Base-by-base conservation (phyloP, 495 filamentous ascomycete species). In the Choiromyces venosus region DNA sequence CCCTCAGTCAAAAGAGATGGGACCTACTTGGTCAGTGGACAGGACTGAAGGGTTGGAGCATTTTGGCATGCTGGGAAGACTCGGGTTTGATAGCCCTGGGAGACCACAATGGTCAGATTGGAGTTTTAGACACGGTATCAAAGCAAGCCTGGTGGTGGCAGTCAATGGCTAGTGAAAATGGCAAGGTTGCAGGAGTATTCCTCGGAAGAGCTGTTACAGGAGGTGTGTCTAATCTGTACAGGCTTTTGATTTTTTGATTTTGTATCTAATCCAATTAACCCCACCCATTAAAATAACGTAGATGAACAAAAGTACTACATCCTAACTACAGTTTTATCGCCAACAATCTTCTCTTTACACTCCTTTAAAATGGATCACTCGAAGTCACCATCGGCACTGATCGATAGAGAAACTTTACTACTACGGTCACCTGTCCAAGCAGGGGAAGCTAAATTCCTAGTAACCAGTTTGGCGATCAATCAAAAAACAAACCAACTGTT, bases 401-500 rank as follows among this genome's bases (percentile, higher is more conserved):
- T 7, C 18, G 61, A 6, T 37, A 21, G 10, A 65, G 44, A 9
- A 61, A 61, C 52, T 4, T 16, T 33, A 52, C 37, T 16, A 64
- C 29, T 9, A 16, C 66, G n/a, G 61, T 77, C 65, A 18, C 46
- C 75, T 12, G 37, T 2, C 4, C 68, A 64, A 10, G 66, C 56
- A 16, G 74, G 74, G 0, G 52, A 36, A 3, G 72, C 72, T n/a
- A 78, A 74, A 2, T 84, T 85, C 61, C 79, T 83, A 68, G 81
- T 85, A 10, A 86, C 86, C 0, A 68, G 82, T 42, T 82, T 84
- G 1, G 72, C 84, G 9, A 80, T 83, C 21, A 76, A 82, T 42
- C 79, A 82, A 0, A 70, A 82, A 38, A 33, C 71, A 5, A 18
- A 44, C 10, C 83, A 86, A 64, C 80, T 93, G n/a, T 79, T 91